Base-by-base conservation (phyloP, 2,329 filamentous ascomycete genomes). In the Pleomassaria siparia region DNA sequence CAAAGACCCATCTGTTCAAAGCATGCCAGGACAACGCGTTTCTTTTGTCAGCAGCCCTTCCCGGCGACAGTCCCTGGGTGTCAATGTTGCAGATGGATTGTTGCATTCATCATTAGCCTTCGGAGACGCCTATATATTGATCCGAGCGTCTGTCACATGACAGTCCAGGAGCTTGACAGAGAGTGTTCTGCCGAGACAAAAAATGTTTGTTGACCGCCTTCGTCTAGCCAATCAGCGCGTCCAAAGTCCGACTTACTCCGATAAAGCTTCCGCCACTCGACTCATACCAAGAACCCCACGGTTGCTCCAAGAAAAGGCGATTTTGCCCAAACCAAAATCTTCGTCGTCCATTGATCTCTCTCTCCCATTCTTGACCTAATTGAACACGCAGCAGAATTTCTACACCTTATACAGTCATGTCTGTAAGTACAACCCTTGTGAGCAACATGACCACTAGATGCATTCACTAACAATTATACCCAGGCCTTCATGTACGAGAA, bases 401-500 rank as follows among this genome's bases (percentile, higher is more conserved):
- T 13, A 8, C 13, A 45, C n/a, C 37, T 25, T 36, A 12, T 10
- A 37, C 21, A 47, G 25, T 21, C 46, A 48, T 48, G 46, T 48
- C 46, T 44, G 46, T 46, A 41, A 46, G 44, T 46, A 25, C 35
- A 47, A 39, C 9, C 4, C 24, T 21, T 15, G 3, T 12, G 24
- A 11, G 12, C 36, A 32, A 43, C 22, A 35, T 46, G 47, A 52
- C 56, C 49, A 51, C 49, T 22, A 46, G 42, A 40, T 44, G 37
- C 41, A 22, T 20, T n/a, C 26, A 49, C 56, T 63, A 53, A 65
- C 54, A 25, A 24, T 21, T 50, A 26, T 29, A 40, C 41, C 32
- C 49, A 79, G 76, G 78, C 77, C 73, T 76, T 72, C 71, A 72
- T 76, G n/a, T n/a, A n/a, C 52, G 72, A 73, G 55, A 79, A 79